These are phyloP conservation scores for Globisporangium parvum DNA, from an alignment of 352 stramenopile species.

Conservation along the genomic window DNA sequence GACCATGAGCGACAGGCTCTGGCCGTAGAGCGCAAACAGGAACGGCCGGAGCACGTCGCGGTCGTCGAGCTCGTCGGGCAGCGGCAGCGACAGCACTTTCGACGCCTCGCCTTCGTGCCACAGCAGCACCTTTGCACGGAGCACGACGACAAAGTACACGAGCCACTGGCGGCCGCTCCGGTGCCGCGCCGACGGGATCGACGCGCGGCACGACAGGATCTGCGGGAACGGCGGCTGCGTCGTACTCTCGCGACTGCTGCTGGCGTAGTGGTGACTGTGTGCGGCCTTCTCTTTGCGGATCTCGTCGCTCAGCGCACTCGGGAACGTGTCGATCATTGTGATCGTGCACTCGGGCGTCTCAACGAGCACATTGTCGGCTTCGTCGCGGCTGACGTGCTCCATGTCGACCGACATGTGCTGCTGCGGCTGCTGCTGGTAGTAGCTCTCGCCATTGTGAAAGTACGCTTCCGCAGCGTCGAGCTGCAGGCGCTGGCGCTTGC, in stretches of 20 bases:
- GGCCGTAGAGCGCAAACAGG: slow-evolving; percentile 55
- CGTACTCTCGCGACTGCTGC: not conserved
- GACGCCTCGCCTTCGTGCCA: slow-evolving; percentile 46
- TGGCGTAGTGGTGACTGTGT: not conserved
- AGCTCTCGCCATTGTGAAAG: not conserved
- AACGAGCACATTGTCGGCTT: slow-evolving; percentile 29
- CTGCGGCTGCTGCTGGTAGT: slow-evolving; percentile 2
- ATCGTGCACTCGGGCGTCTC: slow-evolving; percentile 55
- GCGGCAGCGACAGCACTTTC: slow-evolving; percentile 38
- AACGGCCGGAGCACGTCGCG: slow-evolving; percentile 56
- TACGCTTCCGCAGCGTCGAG: slow-evolving; percentile 11
- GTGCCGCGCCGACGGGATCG: slow-evolving; percentile 35
- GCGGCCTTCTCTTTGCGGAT: slow-evolving; percentile 30
- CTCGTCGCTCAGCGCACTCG: slow-evolving; percentile 36
- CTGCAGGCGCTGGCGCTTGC: slow-evolving; percentile 61
- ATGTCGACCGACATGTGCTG: not conserved
- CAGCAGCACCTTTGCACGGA: slow-evolving; percentile 57
- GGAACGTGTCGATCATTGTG: slow-evolving; percentile 34
- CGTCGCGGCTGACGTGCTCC: slow-evolving; percentile 1
- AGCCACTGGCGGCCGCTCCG: slow-evolving; percentile 44
- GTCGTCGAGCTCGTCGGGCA: slow-evolving; percentile 47
- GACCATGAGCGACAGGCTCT: slow-evolving; percentile 65
- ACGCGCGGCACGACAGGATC: slow-evolving; percentile 31
- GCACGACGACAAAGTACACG: slow-evolving; percentile 47
- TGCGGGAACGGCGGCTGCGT: slow-evolving; percentile 10